These are phyloP conservation scores for Aspergillus saccharolyticus DNA, from an alignment of 495 filamentous ascomycete genomes.

Conservation along the genomic window DNA sequence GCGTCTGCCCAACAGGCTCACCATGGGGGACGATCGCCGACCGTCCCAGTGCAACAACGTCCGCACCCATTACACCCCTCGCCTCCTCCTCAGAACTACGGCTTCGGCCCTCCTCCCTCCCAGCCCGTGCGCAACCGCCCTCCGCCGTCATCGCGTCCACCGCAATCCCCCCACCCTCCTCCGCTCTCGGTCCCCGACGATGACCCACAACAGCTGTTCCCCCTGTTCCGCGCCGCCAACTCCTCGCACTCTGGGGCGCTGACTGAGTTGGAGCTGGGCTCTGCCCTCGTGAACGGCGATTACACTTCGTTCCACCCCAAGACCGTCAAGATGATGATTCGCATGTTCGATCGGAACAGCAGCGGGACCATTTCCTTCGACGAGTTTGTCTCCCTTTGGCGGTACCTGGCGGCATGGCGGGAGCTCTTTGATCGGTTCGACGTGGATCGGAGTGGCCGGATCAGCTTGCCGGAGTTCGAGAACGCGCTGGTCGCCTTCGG, in stretches of 20 bases:
- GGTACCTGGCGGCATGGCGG: constrained; percentile 90
- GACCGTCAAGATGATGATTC: constrained; percentile 97
- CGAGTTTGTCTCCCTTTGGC: constrained; percentile 92
- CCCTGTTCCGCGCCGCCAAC: constrained; percentile 88
- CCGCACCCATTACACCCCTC: constrained; percentile 44
- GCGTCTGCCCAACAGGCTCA: constrained; percentile 24
- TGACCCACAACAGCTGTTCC: constrained; percentile 58
- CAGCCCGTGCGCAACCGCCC: constrained; percentile 44
- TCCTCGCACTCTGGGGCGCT: constrained; percentile 75
- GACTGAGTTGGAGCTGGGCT: constrained; percentile 80
- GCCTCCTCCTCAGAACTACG: constrained; percentile 57
- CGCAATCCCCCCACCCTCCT: constrained; percentile 51
- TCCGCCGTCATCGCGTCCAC: constrained; percentile 56
- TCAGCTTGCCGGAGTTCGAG: constrained; percentile 79
- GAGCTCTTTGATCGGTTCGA: constrained; percentile 95
- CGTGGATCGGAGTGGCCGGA: constrained; percentile 77
- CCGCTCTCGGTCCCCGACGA: constrained; percentile 60
- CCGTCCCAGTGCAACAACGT: constrained; percentile 29
- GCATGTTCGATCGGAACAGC: constrained; percentile 90
- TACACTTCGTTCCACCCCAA: constrained; percentile 92
- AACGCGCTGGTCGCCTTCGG: constrained; percentile 93
- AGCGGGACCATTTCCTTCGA: constrained; percentile 87
- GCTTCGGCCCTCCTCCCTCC: constrained; percentile 50
- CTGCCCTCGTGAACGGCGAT: constrained; percentile 93
- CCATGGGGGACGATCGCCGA: constrained; percentile 23